A percentile compares a stretch with the other conserved stretches of the same genome.
Conservation (phyloP, 495 filamentous ascomycete species). For the Bathelium albidoporum region DNA sequence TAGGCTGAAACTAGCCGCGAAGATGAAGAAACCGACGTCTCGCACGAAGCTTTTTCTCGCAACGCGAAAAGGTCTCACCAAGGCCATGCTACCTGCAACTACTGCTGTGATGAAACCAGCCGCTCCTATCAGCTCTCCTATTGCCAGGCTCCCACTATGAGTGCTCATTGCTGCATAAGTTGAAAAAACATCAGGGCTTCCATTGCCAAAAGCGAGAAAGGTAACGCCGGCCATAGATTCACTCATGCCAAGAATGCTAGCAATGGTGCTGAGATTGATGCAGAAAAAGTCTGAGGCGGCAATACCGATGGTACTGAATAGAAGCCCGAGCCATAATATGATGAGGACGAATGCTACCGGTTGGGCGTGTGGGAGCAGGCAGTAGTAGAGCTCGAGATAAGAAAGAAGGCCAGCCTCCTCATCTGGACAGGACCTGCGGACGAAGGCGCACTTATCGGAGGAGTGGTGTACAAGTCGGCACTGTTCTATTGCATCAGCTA, state of each 20-base stretch:
- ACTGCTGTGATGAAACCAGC: conserved; percentile 95
- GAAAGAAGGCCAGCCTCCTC: conserved; percentile 84
- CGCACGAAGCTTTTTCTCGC: conserved; percentile 78
- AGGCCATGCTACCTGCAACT: conserved; percentile 95
- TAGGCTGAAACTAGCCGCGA: conserved; percentile 81
- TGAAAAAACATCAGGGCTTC: conserved; percentile 97
- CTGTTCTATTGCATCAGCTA: conserved; percentile 29
- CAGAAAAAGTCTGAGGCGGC: conserved; percentile 98
- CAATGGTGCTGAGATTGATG: conserved; percentile 87
- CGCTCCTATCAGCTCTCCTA: conserved; percentile 92
- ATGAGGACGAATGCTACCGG: conserved; percentile 69
- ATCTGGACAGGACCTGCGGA: conserved; percentile 69
- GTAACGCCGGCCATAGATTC: conserved; percentile 96
- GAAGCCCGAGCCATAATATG: conserved; percentile 71
- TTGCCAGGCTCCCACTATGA: conserved; percentile 87
- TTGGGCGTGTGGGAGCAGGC: conserved; percentile 56
- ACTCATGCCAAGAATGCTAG: conserved; percentile 78
- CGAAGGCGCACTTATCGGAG: conserved; percentile 75
- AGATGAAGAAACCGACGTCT: conserved; percentile 88
- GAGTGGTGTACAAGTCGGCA: conserved; percentile 73
- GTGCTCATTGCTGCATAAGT: conserved; percentile 97
- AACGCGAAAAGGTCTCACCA: conserved; percentile 87
- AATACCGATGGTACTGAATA: conserved; percentile 97
- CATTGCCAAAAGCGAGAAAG: conserved; percentile 94
- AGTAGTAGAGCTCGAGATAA: conserved; percentile 90